Evolutionary conservation across 202 grass and related monocot genomes (phyloP).

Genomic region (Digitaria exilis): DNA sequence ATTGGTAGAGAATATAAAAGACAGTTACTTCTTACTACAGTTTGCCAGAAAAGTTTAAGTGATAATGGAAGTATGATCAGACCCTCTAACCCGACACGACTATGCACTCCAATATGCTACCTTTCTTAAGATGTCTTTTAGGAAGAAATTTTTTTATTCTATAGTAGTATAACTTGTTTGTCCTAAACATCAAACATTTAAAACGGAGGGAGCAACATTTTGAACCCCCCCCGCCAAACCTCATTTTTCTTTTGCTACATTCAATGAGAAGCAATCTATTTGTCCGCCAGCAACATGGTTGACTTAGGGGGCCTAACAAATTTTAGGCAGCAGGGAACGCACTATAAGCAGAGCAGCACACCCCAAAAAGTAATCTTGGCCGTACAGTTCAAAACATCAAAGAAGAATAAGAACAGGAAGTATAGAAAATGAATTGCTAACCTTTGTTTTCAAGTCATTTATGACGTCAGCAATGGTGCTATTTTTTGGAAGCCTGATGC

Average conservation of each 20-base stretch:
- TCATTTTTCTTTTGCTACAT: not conserved
- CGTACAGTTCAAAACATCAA: not conserved
- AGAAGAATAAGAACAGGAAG: not conserved
- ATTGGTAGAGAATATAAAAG: too few relatives aligned
- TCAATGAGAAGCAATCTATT: not conserved
- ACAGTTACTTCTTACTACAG: not conserved
- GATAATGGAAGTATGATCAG: conserved; percentile 19
- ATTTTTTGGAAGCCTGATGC: conserved; percentile 90
- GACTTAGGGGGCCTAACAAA: not conserved
- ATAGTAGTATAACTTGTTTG: too few relatives aligned
- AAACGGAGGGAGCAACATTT: not conserved
- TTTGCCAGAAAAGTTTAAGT: not conserved
- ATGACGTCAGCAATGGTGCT: conserved; percentile 91
- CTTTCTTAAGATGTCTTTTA: not conserved
- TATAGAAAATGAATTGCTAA: conserved; percentile 10
- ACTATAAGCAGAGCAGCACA: not conserved
- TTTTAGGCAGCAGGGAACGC: not conserved
- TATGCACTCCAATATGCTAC: not conserved
- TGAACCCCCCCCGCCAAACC: too few relatives aligned
- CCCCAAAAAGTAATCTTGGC: not conserved
- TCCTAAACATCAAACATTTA: not conserved
- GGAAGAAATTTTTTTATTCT: not conserved
- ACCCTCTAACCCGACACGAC: conserved; percentile 14
- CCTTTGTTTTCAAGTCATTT: conserved; percentile 86
- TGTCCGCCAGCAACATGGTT: not conserved